Percentiles rank a stretch among this genome's conserved stretches.
phyloP scores from a whole-genome alignment of 148 eudicot species.

The Camellia granthamiana region DNA sequence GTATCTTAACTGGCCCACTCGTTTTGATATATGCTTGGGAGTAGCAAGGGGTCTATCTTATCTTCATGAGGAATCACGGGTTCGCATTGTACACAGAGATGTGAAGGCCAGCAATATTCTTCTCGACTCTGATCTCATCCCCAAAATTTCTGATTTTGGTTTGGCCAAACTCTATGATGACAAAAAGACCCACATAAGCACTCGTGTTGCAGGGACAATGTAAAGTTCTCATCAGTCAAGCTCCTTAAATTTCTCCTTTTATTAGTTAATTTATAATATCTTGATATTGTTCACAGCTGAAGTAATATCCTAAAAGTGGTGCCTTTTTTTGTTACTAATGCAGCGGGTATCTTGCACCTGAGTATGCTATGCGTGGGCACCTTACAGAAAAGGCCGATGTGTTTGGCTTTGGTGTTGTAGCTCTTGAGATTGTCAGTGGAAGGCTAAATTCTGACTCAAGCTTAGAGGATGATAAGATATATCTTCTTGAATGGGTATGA shows the following conservation, averaged over 20 bases:
- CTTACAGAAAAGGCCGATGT: constrained; percentile 94
- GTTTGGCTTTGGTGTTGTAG: constrained; percentile 84
- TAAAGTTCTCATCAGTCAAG: constrained; percentile 26
- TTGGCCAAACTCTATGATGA: constrained; percentile 89
- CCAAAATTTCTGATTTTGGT: constrained; percentile 90
- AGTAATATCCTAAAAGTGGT: not conserved
- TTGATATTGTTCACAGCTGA: not conserved
- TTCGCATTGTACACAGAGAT: constrained; percentile 81
- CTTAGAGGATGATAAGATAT: constrained; percentile 48
- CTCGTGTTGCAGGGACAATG: constrained; percentile 93
- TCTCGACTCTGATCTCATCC: constrained; percentile 69
- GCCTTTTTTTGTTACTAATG: constrained; percentile 7
- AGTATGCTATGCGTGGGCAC: constrained; percentile 89
- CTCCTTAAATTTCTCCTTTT: not conserved
- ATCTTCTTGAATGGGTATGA: constrained; percentile 88
- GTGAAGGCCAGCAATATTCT: constrained; percentile 88
- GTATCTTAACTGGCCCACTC: constrained; percentile 59
- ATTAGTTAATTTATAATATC: not conserved
- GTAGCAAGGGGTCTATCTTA: constrained; percentile 79
- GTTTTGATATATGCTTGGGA: constrained; percentile 82
- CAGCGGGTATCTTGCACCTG: constrained; percentile 97
- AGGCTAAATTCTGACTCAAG: constrained; percentile 58
- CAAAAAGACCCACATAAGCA: constrained; percentile 79
- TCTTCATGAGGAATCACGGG: constrained; percentile 76
- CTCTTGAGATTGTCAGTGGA: constrained; percentile 78